A percentile compares a stretch with the other conserved stretches of the same genome.
Conservation (phyloP, 371 early-diverging fungal genomes). For the Circinella umbellata region DNA sequence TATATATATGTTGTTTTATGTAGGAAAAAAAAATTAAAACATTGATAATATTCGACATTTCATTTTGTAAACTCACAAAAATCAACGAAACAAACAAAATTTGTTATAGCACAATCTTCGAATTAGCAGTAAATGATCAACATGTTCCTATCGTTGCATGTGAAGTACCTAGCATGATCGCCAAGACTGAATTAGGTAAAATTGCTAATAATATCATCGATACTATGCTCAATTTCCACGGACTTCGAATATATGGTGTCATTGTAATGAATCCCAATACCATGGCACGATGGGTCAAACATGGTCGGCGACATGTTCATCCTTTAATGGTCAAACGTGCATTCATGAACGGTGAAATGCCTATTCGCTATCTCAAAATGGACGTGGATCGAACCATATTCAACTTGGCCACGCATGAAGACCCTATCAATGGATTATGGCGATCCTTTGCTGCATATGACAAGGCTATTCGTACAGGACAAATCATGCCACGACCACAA, state of each 20-base stretch:
- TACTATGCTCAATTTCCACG: constrained; percentile 57
- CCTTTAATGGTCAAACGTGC: constrained; percentile 65
- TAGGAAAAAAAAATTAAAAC: background rate
- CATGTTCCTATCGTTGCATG: constrained; percentile 73
- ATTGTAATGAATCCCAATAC: constrained; percentile 59
- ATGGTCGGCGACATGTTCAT: constrained; percentile 71
- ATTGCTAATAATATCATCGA: constrained; percentile 57
- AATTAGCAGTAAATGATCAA: constrained; percentile 67
- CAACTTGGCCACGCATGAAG: constrained; percentile 50
- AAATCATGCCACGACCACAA: constrained; percentile 48
- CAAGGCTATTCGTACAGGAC: constrained; percentile 28
- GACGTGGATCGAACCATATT: constrained; percentile 62
- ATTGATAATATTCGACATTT: too few species aligned
- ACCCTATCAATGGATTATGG: constrained; percentile 53
- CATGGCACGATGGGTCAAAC: constrained; percentile 73
- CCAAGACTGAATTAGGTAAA: constrained; percentile 50
- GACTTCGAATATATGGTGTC: constrained; percentile 66
- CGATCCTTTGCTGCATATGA: constrained; percentile 38
- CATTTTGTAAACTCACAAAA: too few species aligned
- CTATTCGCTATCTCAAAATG: constrained; percentile 51
- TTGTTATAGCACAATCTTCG: constrained; percentile 44
- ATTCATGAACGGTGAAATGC: constrained; percentile 66
- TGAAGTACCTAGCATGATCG: constrained; percentile 57
- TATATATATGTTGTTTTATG: background rate
- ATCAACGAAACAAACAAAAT: too few species aligned